These are phyloP conservation scores for Trichophyton rubrum DNA, from an alignment of 2,329 filamentous ascomycete genomes.

Conservation along the genomic window DNA sequence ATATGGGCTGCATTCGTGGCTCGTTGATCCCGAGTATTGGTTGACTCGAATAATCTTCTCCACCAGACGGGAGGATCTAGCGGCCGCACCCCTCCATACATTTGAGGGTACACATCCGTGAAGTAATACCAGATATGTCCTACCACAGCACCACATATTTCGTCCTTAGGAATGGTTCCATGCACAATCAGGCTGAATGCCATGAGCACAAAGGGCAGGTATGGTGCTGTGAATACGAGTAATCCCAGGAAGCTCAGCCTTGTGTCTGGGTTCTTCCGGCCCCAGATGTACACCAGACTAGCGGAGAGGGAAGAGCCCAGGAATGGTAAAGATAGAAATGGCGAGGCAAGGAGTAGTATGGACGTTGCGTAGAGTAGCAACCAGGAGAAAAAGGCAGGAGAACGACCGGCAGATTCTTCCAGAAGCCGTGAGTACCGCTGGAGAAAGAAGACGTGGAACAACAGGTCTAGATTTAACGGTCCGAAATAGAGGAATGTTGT, in stretches of 20 bases:
- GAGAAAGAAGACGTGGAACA: conserved; percentile 97
- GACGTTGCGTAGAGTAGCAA: conserved; percentile 73
- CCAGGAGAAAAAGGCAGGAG: conserved; percentile 90
- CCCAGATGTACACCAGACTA: conserved; percentile 96
- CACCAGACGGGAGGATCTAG: conserved; percentile 85
- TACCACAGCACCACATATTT: conserved; percentile 87
- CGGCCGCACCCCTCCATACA: conserved; percentile 72
- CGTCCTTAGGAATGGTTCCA: conserved; percentile 80
- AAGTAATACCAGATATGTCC: conserved; percentile 99
- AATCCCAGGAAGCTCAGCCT: conserved; percentile 79
- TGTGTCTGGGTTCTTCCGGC: conserved; percentile 82
- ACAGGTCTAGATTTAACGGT: conserved; percentile 78
- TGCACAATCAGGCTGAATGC: conserved; percentile 85
- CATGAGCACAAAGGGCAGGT: conserved; percentile 92
- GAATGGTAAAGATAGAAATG: conserved; percentile 82
- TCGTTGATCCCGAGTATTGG: conserved; percentile 34
- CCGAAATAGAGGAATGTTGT: conserved; percentile 98
- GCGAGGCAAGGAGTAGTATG: conserved; percentile 68
- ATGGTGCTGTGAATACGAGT: conserved; percentile 83
- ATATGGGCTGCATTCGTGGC: conserved; percentile 37
- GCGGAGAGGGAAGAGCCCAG: conserved; percentile 87
- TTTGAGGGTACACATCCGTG: conserved; percentile 84
- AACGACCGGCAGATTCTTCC: conserved; percentile 85
- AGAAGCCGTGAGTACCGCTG: conserved; percentile 91
- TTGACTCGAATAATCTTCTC: conserved; percentile 63